Percentiles rank a stretch among this genome's conserved stretches.
Conservation (phyloP, 768 basidiomycete genomes). For the Pulveroboletus frians region DNA sequence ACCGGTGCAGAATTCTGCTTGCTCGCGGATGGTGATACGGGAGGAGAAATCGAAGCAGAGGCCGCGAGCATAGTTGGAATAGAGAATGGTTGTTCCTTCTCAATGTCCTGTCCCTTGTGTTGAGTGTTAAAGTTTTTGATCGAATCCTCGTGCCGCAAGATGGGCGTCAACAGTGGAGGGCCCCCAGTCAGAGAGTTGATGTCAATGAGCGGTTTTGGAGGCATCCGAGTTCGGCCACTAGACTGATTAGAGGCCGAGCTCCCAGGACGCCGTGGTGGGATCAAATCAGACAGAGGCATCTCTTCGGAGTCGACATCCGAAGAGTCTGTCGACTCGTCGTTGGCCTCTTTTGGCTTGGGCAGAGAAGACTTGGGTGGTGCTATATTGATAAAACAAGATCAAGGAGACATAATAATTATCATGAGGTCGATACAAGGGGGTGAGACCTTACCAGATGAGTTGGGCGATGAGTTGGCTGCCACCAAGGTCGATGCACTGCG, state of each 20-base stretch:
- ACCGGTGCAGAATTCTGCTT: conserved; percentile 3
- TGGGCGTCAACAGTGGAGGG: conserved; percentile 33
- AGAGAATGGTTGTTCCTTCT: conserved; percentile 28
- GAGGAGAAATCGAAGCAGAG: conserved; percentile 17
- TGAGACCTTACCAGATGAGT: conserved; percentile 27
- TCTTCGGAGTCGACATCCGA: conserved; percentile 47
- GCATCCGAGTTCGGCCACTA: conserved; percentile 26
- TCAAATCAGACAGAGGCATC: conserved; percentile 58
- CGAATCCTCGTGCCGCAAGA: conserved; percentile 27
- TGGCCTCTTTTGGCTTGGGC: conserved; percentile 8
- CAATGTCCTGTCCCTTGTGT: conserved; percentile 16
- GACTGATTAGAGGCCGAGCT: conserved; percentile 43
- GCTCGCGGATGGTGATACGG: conserved; percentile 13
- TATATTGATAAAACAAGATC: background rate
- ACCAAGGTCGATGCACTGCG: conserved; percentile 43
- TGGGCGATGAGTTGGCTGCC: conserved; percentile 27
- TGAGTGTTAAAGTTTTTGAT: conserved; percentile 19
- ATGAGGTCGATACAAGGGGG: background rate
- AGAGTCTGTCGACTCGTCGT: conserved; percentile 27
- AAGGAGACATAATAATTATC: background rate
- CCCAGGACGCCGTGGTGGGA: conserved; percentile 62
- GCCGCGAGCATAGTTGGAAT: conserved; percentile 23
- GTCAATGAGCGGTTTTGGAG: conserved; percentile 43
- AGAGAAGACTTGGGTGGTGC: conserved; percentile 3
- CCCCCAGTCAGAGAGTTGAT: conserved; percentile 29